Percentiles rank a stretch among this genome's conserved stretches.
These are phyloP conservation scores for Backusella macrospora DNA, from an alignment of 192 early-diverging fungal genomes.

Conservation along the genomic window DNA sequence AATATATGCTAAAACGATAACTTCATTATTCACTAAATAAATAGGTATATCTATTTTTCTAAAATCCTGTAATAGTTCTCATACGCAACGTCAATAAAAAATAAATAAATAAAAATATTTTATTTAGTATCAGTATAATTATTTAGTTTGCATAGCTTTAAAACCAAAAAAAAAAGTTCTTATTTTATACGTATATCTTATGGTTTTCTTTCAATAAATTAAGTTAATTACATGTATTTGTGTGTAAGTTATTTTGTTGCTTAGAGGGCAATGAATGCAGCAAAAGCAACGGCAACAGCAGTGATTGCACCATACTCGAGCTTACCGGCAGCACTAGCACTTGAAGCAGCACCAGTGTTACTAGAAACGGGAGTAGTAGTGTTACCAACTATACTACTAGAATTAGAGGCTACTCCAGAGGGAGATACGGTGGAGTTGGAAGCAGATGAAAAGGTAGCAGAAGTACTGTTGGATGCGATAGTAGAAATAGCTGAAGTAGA, in stretches of 20 bases:
- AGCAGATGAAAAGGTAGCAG: background rate
- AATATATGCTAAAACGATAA: too few relatives aligned
- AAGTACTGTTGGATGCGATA: background rate
- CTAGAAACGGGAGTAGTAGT: slow-evolving; percentile 24
- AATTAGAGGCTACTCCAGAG: background rate
- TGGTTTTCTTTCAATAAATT: background rate
- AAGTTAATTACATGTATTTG: background rate
- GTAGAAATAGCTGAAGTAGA: background rate
- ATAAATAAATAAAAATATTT: too few relatives aligned
- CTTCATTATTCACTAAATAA: too few relatives aligned
- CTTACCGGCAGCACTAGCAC: slow-evolving; percentile 52
- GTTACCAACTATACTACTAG: slow-evolving; percentile 23
- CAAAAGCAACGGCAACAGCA: slow-evolving; percentile 31
- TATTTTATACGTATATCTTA: too few relatives aligned
- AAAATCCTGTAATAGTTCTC: too few relatives aligned
- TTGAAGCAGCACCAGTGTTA: slow-evolving; percentile 47
- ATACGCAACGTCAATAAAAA: too few relatives aligned
- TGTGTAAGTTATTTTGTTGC: background rate
- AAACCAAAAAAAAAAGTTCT: too few relatives aligned
- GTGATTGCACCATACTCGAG: slow-evolving; percentile 43
- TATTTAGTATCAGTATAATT: too few relatives aligned
- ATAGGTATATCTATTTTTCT: too few relatives aligned
- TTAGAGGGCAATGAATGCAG: slow-evolving; percentile 7
- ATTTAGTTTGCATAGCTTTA: too few relatives aligned
- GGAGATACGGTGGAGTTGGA: background rate